Conservation (phyloP, 2,329 filamentous ascomycete species). For the Aureobasidium pullulans region DNA sequence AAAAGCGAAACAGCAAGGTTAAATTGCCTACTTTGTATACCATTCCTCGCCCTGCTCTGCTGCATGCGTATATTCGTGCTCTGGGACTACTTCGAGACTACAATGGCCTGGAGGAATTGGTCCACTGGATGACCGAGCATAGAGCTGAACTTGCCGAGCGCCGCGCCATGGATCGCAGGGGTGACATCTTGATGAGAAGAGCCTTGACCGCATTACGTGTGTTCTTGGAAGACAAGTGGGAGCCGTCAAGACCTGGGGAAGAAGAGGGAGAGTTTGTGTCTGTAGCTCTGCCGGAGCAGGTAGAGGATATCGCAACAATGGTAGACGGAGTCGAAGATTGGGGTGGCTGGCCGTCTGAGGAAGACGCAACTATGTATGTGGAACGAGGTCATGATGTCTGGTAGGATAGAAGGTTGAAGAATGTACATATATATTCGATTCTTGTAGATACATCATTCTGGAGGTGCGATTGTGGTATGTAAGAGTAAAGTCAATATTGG, state of each 20-base stretch:
- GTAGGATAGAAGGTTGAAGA: not conserved
- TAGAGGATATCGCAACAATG: conserved; percentile 17
- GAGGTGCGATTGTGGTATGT: not conserved
- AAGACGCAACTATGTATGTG: conserved; percentile 31
- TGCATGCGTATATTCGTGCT: conserved; percentile 56
- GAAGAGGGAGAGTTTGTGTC: not conserved
- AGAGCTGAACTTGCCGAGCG: conserved; percentile 30
- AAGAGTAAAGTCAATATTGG: not conserved
- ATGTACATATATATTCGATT: not conserved
- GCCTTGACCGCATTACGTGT: conserved; percentile 34
- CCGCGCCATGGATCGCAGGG: conserved; percentile 24
- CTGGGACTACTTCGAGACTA: conserved; percentile 56
- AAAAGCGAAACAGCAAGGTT: not conserved
- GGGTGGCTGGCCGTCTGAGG: conserved; percentile 37
- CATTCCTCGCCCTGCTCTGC: conserved; percentile 38
- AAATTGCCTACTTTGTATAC: conserved; percentile 31
- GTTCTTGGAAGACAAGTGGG: conserved; percentile 32
- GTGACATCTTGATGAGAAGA: conserved; percentile 27
- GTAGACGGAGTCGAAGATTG: conserved; percentile 32
- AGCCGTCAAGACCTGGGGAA: not conserved
- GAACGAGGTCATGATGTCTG: not conserved
- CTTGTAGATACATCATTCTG: not conserved
- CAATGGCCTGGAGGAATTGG: conserved; percentile 48
- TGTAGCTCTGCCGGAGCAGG: conserved; percentile 16
- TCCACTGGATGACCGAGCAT: conserved; percentile 52